These are phyloP conservation scores for Acorus gramineus DNA, from an alignment of 106 monocot species.

Conservation along the genomic window DNA sequence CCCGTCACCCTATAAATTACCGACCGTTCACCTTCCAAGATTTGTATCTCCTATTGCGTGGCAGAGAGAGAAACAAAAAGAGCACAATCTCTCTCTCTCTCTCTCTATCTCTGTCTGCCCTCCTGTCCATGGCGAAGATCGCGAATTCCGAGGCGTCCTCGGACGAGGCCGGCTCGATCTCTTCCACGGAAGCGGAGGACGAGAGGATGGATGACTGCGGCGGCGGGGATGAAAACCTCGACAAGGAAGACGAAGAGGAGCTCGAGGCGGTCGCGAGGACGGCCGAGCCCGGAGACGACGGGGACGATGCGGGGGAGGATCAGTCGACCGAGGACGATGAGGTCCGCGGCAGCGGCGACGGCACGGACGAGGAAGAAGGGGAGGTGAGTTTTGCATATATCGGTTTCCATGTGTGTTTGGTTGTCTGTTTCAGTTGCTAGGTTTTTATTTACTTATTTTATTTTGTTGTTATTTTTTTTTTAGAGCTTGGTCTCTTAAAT, in stretches of 20 bases:
- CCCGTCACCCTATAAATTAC: too few species aligned
- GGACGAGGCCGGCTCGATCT: constrained; percentile 11
- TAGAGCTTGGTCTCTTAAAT: too few species aligned
- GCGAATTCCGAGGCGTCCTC: constrained; percentile 22
- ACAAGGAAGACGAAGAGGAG: constrained; percentile 55
- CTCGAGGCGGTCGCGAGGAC: constrained; percentile 50
- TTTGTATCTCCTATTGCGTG: too few species aligned
- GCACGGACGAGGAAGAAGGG: constrained; percentile 11
- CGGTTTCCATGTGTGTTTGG: background rate
- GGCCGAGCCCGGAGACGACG: constrained; percentile 17
- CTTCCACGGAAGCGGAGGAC: constrained; percentile 14
- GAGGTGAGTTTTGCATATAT: background rate
- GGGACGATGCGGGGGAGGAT: constrained; percentile 21
- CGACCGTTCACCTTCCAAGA: too few species aligned
- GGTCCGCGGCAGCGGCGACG: background rate
- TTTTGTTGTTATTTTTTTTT: too few species aligned
- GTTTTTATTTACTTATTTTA: background rate
- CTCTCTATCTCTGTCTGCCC: too few species aligned
- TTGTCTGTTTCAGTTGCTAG: background rate
- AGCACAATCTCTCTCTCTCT: too few species aligned
- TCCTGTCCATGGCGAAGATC: constrained; percentile 27
- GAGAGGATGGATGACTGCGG: background rate
- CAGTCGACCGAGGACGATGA: constrained; percentile 62
- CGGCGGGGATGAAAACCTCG: constrained; percentile 11
- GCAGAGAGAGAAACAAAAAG: too few species aligned